Evolutionary conservation across 2,329 filamentous ascomycete genomes (phyloP).

Genomic region (Fusarium sp.): DNA sequence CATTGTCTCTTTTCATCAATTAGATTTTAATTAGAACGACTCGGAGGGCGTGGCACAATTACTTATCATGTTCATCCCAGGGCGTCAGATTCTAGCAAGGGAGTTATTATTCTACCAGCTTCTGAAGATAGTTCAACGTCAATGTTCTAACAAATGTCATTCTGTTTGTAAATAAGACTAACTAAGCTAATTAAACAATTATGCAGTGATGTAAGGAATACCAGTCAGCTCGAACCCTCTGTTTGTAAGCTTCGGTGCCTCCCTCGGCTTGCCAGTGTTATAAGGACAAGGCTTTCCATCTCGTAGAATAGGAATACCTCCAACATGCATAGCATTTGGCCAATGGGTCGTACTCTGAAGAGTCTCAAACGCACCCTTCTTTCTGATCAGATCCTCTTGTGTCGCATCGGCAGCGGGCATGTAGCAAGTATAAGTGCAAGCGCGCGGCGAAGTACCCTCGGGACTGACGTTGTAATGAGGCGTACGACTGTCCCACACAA

Average conservation of each 20-base stretch:
- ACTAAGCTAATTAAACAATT: neutral
- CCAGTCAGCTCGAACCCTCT: constrained; percentile 12
- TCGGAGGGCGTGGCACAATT: too few relatives aligned
- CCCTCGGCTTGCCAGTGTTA: constrained; percentile 6
- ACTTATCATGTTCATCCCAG: too few relatives aligned
- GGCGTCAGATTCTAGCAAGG: rapidly evolving
- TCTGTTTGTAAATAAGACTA: too few relatives aligned
- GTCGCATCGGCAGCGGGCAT: constrained; percentile 23
- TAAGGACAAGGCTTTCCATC: constrained; percentile 26
- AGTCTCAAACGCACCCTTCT: constrained; percentile 22
- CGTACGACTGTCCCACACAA: constrained; percentile 21
- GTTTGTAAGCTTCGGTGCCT: neutral
- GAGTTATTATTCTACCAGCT: too few relatives aligned
- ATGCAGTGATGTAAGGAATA: constrained; percentile 11
- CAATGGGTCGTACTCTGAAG: constrained; percentile 13
- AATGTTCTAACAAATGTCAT: too few relatives aligned
- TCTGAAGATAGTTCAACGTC: too few relatives aligned
- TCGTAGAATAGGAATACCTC: constrained; percentile 10
- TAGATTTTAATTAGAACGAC: too few relatives aligned
- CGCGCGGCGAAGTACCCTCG: neutral
- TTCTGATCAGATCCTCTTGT: constrained; percentile 11
- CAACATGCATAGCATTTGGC: constrained; percentile 28
- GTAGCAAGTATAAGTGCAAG: constrained; percentile 24
- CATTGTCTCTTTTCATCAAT: too few relatives aligned
- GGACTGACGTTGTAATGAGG: constrained; percentile 28